A percentile compares a stretch with the other conserved stretches of the same genome.
These are phyloP conservation scores for Elsinoe ampelina DNA, from an alignment of 2,329 filamentous ascomycete species.

Conservation along the genomic window DNA sequence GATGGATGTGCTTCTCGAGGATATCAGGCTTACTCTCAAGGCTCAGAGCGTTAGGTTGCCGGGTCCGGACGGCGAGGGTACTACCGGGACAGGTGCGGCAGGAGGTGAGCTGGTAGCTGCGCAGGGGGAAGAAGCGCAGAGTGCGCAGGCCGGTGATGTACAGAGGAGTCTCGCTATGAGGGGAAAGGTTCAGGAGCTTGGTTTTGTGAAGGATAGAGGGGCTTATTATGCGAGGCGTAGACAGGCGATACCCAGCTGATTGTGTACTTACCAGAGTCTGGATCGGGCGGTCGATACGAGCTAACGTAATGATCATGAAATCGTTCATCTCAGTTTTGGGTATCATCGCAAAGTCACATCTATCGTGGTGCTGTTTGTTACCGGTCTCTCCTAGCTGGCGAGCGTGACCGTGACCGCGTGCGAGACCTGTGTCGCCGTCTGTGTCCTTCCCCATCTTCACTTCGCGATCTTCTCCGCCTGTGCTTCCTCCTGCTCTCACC, in stretches of 20 bases:
- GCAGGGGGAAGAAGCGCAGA: background rate
- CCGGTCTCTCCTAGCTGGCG: background rate
- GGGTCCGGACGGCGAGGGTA: slow-evolving; percentile 28
- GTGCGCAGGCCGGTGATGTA: background rate
- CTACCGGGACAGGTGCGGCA: slow-evolving; percentile 47
- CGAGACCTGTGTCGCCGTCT: slow-evolving; percentile 3
- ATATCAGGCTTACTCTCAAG: slow-evolving; percentile 71
- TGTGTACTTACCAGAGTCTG: background rate
- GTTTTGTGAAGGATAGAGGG: background rate
- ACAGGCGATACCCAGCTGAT: slow-evolving; percentile 2
- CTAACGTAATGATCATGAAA: background rate
- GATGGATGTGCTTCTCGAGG: slow-evolving; percentile 81
- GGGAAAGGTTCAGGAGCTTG: background rate
- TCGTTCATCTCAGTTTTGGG: background rate
- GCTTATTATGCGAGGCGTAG: background rate
- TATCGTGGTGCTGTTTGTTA: background rate
- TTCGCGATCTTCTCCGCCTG: slow-evolving; percentile 15
- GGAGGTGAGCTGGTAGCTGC: background rate
- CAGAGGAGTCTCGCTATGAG: background rate
- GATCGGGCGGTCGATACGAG: background rate
- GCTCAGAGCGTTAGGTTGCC: slow-evolving; percentile 64
- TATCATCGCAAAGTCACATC: background rate
- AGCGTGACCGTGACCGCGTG: slow-evolving; percentile 1
- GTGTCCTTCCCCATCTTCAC: slow-evolving; percentile 12
- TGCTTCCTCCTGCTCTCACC: slow-evolving; percentile 15